phyloP scores from a whole-genome alignment of 768 basidiomycete genomes.

The Amanita fuliginea region DNA sequence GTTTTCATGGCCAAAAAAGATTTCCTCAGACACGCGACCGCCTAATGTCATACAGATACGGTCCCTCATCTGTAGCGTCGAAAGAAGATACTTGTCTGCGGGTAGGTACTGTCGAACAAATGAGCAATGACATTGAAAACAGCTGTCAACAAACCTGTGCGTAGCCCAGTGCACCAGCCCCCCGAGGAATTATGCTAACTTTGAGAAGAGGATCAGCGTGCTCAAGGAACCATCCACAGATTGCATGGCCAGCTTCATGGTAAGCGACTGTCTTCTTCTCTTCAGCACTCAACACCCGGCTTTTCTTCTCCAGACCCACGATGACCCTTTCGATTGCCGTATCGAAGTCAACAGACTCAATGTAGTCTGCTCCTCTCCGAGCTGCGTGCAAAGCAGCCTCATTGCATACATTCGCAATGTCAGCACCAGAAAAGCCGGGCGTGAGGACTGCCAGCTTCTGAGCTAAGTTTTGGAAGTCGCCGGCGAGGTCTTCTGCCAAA shows the following conservation, averaged over 20 bases:
- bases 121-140: slow-evolving; percentile 7
- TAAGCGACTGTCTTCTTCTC: slow-evolving; percentile 99
- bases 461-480: slow-evolving; percentile 48
- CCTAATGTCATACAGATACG: slow-evolving; percentile 98
- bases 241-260: slow-evolving; percentile 97
- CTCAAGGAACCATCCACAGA: slow-evolving; percentile 98
- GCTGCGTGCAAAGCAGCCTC: slow-evolving; percentile 96
- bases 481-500: slow-evolving; percentile 42
- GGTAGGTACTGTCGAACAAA: slow-evolving; percentile 63
- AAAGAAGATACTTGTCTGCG: slow-evolving; percentile 90
- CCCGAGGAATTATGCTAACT: slow-evolving; percentile 97
- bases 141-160: slow-evolving; percentile 53
- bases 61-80: slow-evolving; percentile 89
- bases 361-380: slow-evolving; percentile 65
- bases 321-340: slow-evolving; percentile 97
- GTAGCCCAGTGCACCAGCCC: slow-evolving; percentile 91
- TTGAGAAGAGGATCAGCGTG: slow-evolving; percentile 95
- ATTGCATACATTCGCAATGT: slow-evolving; percentile 98
- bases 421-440: slow-evolving; percentile 96
- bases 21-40: slow-evolving; percentile 95
- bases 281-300: slow-evolving; percentile 80
- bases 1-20: slow-evolving; percentile 85
- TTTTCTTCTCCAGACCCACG: slow-evolving; percentile 94
- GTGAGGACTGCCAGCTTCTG: slow-evolving; percentile 95
- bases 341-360: slow-evolving; percentile 85